Conservation (phyloP, 75 land plant genomes). For the Picea sitchensis region DNA sequence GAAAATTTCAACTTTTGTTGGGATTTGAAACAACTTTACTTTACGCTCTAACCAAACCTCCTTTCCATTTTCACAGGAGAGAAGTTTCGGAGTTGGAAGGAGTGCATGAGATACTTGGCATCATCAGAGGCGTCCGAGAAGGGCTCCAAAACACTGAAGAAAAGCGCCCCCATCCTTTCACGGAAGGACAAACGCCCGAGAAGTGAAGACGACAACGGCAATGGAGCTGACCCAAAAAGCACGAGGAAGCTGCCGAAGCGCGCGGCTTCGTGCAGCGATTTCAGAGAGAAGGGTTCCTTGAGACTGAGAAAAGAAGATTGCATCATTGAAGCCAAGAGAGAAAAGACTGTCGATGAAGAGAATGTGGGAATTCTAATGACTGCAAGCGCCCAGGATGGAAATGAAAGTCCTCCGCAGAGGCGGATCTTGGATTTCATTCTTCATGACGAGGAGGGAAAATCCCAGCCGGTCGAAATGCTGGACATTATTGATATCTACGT, state of each 20-base stretch:
- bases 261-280: conserved; percentile 61
- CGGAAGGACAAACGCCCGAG: not conserved
- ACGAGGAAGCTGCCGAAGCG: conserved; percentile 58
- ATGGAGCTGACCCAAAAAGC: conserved; percentile 6
- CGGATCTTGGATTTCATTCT: conserved; percentile 67
- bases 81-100: conserved; percentile 31
- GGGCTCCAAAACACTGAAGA: too few species aligned
- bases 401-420: conserved; percentile 15
- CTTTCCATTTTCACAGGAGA: conserved; percentile 12
- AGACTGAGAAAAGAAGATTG: conserved; percentile 33
- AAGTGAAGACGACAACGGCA: not conserved
- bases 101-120: conserved; percentile 23
- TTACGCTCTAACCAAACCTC: too few species aligned
- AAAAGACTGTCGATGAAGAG: conserved; percentile 46
- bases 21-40: too few species aligned
- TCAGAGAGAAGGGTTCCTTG: conserved; percentile 44
- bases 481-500: conserved; percentile 63
- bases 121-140: not conserved
- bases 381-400: conserved; percentile 5
- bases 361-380: conserved; percentile 46
- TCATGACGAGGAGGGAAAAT: conserved; percentile 63
- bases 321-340: conserved; percentile 32
- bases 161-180: not conserved
- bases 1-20: too few species aligned
- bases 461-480: conserved; percentile 65